Evolutionary conservation across 2,329 filamentous ascomycete genomes (phyloP).

Genomic region (Parafenestella ontariensis): DNA sequence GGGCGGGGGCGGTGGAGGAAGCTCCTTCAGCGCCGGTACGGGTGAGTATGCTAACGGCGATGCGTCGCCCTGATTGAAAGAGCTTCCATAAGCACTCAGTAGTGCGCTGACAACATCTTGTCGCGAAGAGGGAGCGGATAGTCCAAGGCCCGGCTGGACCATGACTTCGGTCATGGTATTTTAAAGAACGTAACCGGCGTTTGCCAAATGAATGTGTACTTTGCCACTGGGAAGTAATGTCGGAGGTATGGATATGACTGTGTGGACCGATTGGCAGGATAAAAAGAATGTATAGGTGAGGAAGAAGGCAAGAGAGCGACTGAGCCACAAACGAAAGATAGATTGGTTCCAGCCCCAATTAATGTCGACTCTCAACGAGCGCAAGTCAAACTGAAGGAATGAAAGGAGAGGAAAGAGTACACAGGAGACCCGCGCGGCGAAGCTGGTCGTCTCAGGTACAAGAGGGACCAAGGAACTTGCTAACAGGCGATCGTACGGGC

Average conservation of each 20-base stretch:
- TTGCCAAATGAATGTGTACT: constrained; percentile 3
- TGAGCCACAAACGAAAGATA: constrained; percentile 19
- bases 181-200: background rate
- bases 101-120: constrained; percentile 50
- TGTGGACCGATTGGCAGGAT: background rate
- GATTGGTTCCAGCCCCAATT: constrained; percentile 28
- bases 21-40: constrained; percentile 37
- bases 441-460: constrained; percentile 43
- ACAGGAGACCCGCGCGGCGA: constrained; percentile 31
- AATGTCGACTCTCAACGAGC: constrained; percentile 24
- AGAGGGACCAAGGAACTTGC: constrained; percentile 38
- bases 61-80: constrained; percentile 32
- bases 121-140: constrained; percentile 38
- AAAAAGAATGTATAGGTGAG: constrained; percentile 18
- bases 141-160: constrained; percentile 28
- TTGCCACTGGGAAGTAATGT: background rate
- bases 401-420: constrained; percentile 26
- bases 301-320: constrained; percentile 21
- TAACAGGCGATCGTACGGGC: constrained; percentile 30
- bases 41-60: constrained; percentile 33
- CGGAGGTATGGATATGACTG: background rate
- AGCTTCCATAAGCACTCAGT: constrained; percentile 47
- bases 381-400: constrained; percentile 21
- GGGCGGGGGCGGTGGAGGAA: constrained; percentile 38
- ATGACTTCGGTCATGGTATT: constrained; percentile 37